phyloP scores from a whole-genome alignment of 352 stramenopile species.

The Pythium sukuiense region DNA sequence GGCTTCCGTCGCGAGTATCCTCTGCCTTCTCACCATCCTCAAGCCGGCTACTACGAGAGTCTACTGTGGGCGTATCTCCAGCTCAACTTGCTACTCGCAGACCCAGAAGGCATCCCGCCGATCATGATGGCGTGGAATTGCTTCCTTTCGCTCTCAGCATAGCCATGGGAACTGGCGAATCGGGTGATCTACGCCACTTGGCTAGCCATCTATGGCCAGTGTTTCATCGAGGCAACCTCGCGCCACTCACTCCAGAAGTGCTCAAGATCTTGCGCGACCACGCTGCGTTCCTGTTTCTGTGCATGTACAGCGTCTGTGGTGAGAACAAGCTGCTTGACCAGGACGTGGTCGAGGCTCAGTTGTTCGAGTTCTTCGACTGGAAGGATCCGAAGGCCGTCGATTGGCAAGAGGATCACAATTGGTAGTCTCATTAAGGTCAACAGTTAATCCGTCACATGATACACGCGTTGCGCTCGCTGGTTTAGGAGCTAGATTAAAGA shows the following conservation, averaged over 20 bases:
- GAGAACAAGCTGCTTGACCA: conserved; percentile 7
- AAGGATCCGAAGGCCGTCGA: too few relatives aligned
- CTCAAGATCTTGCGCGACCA: background rate
- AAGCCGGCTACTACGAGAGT: conserved; percentile 2
- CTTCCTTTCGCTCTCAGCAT: background rate
- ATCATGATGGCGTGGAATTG: too few relatives aligned
- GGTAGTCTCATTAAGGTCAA: too few relatives aligned
- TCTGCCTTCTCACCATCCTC: background rate
- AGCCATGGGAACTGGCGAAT: background rate
- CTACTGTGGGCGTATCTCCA: background rate
- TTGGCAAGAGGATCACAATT: too few relatives aligned
- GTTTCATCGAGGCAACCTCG: background rate
- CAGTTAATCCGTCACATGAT: too few relatives aligned
- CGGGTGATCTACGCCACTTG: background rate
- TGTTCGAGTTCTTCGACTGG: conserved; percentile 7
- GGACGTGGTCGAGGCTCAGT: background rate
- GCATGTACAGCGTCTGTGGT: conserved; percentile 15
- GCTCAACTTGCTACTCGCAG: background rate
- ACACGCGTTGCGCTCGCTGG: too few relatives aligned
- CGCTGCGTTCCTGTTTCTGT: conserved; percentile 8
- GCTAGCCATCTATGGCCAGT: background rate
- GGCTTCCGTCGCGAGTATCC: background rate
- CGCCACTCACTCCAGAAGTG: background rate
- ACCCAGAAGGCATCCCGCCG: background rate
- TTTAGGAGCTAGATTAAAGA: too few relatives aligned